Evolutionary conservation across 2,329 filamentous ascomycete genomes (phyloP).

Genomic region (Akanthomyces uredinophilus): DNA sequence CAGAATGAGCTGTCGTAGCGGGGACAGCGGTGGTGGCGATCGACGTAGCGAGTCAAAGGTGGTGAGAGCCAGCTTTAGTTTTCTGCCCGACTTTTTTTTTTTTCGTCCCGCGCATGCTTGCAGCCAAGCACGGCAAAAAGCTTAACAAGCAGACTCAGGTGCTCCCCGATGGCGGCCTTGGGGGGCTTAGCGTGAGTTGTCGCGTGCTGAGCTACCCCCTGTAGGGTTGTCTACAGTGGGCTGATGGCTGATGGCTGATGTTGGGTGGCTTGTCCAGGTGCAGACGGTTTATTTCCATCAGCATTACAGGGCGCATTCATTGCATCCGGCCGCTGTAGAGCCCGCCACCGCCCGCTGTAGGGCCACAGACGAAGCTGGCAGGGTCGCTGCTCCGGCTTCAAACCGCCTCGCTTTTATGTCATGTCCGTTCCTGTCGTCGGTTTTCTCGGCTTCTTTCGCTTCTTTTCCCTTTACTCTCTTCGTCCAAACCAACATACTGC

Average conservation of each 20-base stretch:
- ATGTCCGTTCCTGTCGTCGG: neutral
- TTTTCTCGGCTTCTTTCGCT: neutral
- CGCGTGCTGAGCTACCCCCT: slow-evolving; percentile 7
- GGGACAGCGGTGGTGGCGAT: neutral
- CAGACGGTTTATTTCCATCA: neutral
- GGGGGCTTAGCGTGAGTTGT: neutral
- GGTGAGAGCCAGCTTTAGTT: slow-evolving; percentile 6
- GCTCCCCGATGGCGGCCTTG: neutral
- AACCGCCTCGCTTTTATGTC: neutral
- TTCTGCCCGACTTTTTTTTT: slow-evolving; percentile 12
- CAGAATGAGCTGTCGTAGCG: neutral
- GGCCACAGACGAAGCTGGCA: too few relatives aligned
- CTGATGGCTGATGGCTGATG: neutral
- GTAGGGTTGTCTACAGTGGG: neutral
- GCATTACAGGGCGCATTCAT: too few relatives aligned
- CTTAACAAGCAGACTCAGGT: neutral
- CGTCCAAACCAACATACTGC: neutral
- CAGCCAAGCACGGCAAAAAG: neutral
- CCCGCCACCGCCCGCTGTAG: neutral
- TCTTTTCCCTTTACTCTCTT: neutral
- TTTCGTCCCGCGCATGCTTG: neutral
- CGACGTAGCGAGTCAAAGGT: neutral
- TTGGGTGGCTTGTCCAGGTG: too few relatives aligned
- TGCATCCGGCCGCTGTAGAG: neutral
- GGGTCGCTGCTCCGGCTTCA: neutral